Percentiles rank a stretch among this genome's conserved stretches.
These are phyloP conservation scores for Wickerhamiella alocasiicola DNA, from an alignment of 805 yeast genomes.

Conservation along the genomic window DNA sequence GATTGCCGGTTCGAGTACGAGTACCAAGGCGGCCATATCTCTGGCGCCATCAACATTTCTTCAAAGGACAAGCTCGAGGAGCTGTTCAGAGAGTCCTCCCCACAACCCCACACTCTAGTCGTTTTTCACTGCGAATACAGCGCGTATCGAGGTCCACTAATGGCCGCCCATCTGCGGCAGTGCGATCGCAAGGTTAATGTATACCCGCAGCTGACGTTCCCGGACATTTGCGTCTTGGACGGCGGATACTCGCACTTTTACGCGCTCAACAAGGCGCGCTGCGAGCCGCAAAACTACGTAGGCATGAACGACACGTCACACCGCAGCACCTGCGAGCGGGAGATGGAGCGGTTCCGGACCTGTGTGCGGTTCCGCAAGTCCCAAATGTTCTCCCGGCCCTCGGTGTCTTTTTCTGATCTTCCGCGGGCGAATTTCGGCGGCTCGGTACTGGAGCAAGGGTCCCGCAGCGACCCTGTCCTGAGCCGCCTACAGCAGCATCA, in stretches of 20 bases:
- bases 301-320: conserved; percentile 63
- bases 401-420: neutral
- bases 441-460: too few relatives aligned
- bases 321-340: conserved; percentile 38
- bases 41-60: conserved; percentile 65
- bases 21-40: conserved; percentile 84
- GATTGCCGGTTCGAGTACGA: conserved; percentile 94
- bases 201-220: conserved; percentile 75
- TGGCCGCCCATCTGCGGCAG: conserved; percentile 77
- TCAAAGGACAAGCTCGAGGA: conserved; percentile 57
- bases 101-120: conserved; percentile 30
- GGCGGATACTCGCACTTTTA: conserved; percentile 85
- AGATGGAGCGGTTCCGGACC: conserved; percentile 40
- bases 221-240: conserved; percentile 76
- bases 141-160: conserved; percentile 82
- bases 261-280: conserved; percentile 42
- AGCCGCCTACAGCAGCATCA: too few relatives aligned
- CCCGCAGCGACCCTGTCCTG: too few relatives aligned
- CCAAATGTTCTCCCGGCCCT: conserved; percentile 7
- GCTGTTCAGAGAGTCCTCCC: conserved; percentile 33
- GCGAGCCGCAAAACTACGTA: conserved; percentile 68
- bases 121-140: conserved; percentile 94
- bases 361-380: conserved; percentile 27
- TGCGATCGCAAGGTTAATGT: conserved; percentile 67
- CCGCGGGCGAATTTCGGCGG: conserved; percentile 1